These are phyloP conservation scores for Hypomontagnella monticulosa DNA, from an alignment of 495 filamentous ascomycete genomes.

Conservation along the genomic window DNA sequence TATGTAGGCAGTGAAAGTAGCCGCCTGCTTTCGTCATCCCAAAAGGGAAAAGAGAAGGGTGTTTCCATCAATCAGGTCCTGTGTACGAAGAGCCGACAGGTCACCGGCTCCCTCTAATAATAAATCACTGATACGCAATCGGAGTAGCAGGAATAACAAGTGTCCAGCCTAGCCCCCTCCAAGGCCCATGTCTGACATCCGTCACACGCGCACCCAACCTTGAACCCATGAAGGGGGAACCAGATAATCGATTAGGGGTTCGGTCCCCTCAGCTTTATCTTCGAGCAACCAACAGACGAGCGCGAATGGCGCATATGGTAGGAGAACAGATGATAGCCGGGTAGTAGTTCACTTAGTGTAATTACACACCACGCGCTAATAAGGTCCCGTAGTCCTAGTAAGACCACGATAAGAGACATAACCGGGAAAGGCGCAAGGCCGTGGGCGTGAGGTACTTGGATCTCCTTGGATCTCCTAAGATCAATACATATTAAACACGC, in stretches of 20 bases:
- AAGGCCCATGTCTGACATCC: conserved; percentile 16
- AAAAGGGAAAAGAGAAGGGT: conserved; percentile 3
- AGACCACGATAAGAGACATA: conserved; percentile 15
- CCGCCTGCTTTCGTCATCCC: conserved; percentile 27
- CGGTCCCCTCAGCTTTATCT: conserved; percentile 26
- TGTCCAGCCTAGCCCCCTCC: conserved; percentile 10
- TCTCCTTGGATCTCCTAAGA: no score
- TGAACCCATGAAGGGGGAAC: conserved; percentile 17
- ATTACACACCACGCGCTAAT: conserved; percentile 29
- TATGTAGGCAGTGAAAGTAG: neutral
- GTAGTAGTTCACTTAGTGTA: conserved; percentile 28
- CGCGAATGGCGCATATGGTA: conserved; percentile 17
- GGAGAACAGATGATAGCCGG: conserved; percentile 13
- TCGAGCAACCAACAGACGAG: conserved; percentile 14
- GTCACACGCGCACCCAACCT: conserved; percentile 35
- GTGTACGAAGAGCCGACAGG: conserved; percentile 13
- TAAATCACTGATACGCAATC: conserved; percentile 32
- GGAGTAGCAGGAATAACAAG: conserved; percentile 18
- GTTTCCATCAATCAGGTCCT: conserved; percentile 16
- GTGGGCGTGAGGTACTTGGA: no score
- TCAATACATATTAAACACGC: neutral
- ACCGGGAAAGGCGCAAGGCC: neutral
- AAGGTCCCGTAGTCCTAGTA: neutral
- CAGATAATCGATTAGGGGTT: conserved; percentile 7
- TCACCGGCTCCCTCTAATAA: conserved; percentile 28